Conservation (phyloP, 1,284 basidiomycete species). For the Boletus smithii region DNA sequence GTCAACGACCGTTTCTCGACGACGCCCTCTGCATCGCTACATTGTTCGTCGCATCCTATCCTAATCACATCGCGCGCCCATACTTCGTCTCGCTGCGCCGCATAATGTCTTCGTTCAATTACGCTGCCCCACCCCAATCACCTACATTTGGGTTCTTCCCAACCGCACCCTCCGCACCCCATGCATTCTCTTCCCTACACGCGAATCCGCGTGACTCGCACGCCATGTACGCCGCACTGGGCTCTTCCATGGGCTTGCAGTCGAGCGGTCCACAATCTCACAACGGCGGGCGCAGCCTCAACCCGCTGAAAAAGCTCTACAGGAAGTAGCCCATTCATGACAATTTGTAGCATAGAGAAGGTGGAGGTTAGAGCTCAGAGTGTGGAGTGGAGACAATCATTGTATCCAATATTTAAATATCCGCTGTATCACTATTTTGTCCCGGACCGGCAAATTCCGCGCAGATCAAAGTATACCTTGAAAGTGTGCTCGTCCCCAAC, state of each 20-base stretch:
- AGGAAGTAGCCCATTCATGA: no score
- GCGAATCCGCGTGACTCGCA: slow-evolving; percentile 65
- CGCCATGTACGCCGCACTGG: slow-evolving; percentile 60
- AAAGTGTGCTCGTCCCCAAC: no score
- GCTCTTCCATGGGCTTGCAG: slow-evolving; percentile 34
- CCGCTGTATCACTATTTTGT: background rate
- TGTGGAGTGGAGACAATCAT: background rate
- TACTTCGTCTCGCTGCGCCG: no score
- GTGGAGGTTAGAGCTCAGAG: no score
- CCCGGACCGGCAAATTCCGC: slow-evolving; percentile 34
- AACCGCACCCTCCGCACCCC: slow-evolving; percentile 52
- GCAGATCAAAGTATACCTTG: background rate
- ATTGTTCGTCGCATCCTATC: no score
- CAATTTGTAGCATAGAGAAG: no score
- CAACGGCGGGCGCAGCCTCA: slow-evolving; percentile 19
- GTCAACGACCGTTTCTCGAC: slow-evolving; percentile 13
- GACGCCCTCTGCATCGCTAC: no score
- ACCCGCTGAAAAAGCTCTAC: slow-evolving; percentile 31
- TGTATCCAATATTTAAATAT: slow-evolving; percentile 23
- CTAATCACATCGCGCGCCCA: no score
- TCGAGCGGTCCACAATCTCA: slow-evolving; percentile 23
- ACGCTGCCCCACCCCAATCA: slow-evolving; percentile 39
- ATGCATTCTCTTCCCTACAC: slow-evolving; percentile 62
- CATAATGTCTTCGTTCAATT: slow-evolving; percentile 47
- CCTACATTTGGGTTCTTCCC: slow-evolving; percentile 63